Percentiles rank a stretch among this genome's conserved stretches.
These are phyloP conservation scores for Saturnispora bothae DNA, from an alignment of 805 yeast species.

Conservation along the genomic window DNA sequence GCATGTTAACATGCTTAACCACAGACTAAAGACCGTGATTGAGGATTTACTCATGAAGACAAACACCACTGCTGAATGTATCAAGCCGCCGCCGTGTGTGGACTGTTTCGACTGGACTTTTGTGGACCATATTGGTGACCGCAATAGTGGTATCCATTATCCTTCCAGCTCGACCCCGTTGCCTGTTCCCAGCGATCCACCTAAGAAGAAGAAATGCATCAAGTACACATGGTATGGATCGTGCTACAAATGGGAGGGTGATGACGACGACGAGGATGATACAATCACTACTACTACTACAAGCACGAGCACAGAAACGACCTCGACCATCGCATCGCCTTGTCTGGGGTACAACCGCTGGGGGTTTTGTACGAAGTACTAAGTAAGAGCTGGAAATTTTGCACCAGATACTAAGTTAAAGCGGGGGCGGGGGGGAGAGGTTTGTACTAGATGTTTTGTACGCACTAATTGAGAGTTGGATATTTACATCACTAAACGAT, in stretches of 20 bases:
- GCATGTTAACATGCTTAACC: conserved; percentile 81
- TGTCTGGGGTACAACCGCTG: conserved; percentile 1
- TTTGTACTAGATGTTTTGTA: too few species aligned
- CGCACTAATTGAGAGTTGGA: too few species aligned
- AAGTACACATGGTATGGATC: conserved; percentile 57
- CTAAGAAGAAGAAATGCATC: conserved; percentile 36
- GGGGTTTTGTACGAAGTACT: not conserved
- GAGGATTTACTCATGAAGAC: conserved; percentile 65
- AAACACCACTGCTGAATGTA: conserved; percentile 69
- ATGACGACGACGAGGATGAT: conserved; percentile 14
- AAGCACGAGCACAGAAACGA: conserved; percentile 1
- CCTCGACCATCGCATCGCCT: not conserved
- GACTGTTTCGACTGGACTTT: conserved; percentile 89
- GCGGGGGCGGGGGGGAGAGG: too few species aligned
- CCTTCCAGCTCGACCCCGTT: conserved; percentile 9
- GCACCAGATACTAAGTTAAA: too few species aligned
- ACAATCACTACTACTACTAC: conserved; percentile 10
- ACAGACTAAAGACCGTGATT: conserved; percentile 82
- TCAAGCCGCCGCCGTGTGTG: conserved; percentile 68
- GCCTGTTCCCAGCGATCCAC: conserved; percentile 15
- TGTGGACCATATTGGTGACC: conserved; percentile 36
- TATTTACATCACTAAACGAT: too few species aligned
- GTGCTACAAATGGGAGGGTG: conserved; percentile 28
- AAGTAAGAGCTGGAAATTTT: too few species aligned
- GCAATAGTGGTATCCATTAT: conserved; percentile 22